Evolutionary conservation across 345 rosid genomes (phyloP).

Genomic region (Populus tremula): DNA sequence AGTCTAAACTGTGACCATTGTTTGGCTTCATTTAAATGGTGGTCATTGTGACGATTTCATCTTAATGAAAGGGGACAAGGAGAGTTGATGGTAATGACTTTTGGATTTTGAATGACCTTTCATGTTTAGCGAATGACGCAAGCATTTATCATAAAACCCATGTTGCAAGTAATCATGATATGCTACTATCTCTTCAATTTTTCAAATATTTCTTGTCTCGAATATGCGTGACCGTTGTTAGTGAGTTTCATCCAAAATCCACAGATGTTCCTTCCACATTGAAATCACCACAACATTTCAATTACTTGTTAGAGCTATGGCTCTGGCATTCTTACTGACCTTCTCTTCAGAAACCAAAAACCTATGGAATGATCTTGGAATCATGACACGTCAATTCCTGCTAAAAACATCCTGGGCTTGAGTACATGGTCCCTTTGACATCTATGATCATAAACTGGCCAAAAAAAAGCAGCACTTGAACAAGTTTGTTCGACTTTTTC

Average conservation of each 20-base stretch:
- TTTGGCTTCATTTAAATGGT: not conserved
- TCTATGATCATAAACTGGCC: not conserved
- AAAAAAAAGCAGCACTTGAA: not conserved
- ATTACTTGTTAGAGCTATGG: not conserved
- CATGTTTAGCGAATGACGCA: not conserved
- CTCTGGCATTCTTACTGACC: not conserved
- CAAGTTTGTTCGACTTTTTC: not conserved
- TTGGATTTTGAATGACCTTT: not conserved
- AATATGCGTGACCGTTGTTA: not conserved
- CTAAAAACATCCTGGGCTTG: not conserved
- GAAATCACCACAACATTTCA: not conserved
- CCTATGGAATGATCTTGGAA: not conserved
- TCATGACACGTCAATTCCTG: not conserved
- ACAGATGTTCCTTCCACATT: not conserved
- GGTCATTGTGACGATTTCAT: not conserved
- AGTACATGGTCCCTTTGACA: not conserved
- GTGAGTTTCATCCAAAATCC: not conserved
- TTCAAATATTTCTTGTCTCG: not conserved
- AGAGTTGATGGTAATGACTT: not conserved
- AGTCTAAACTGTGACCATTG: not conserved
- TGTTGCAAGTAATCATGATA: not conserved
- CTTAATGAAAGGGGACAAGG: not conserved
- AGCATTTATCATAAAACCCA: not conserved
- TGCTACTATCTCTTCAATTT: not conserved
- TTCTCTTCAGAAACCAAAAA: no score